A percentile compares a stretch with the other conserved stretches of the same genome.
These are phyloP conservation scores for Diospyros lotus DNA, from an alignment of 148 eudicot species.

Conservation along the genomic window DNA sequence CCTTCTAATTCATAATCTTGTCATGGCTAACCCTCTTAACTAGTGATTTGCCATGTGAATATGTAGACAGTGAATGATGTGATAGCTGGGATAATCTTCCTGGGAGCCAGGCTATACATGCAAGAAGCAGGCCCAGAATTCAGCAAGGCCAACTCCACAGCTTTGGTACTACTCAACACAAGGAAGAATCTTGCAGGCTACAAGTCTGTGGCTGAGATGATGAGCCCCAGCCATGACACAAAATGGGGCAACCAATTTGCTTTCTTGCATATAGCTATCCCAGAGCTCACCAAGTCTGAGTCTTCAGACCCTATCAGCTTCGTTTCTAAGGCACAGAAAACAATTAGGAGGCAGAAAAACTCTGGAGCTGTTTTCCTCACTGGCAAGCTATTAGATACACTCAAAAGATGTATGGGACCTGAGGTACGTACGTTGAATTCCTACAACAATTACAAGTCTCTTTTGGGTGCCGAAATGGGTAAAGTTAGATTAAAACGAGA, in stretches of 20 bases:
- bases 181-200: conserved; percentile 49
- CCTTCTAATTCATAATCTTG: no score
- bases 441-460: no score
- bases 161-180: conserved; percentile 80
- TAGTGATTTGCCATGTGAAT: neutral
- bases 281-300: conserved; percentile 21
- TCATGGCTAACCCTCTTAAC: no score
- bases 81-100: conserved; percentile 55
- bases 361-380: conserved; percentile 70
- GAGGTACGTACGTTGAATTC: conserved; percentile 57
- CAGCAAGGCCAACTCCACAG: conserved; percentile 42
- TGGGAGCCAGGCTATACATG: conserved; percentile 72
- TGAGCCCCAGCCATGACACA: conserved; percentile 27
- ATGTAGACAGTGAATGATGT: conserved; percentile 85
- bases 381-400: conserved; percentile 55
- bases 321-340: conserved; percentile 39
- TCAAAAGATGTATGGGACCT: conserved; percentile 54
- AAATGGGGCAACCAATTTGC: conserved; percentile 89
- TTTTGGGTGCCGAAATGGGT: no score
- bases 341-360: conserved; percentile 52
- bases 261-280: conserved; percentile 60
- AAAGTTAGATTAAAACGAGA: no score
- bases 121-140: conserved; percentile 27
- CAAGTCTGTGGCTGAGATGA: conserved; percentile 68
- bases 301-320: conserved; percentile 40